Evolutionary conservation across 495 filamentous ascomycete genomes (phyloP).

Genomic region (Penicillium goetzii): DNA sequence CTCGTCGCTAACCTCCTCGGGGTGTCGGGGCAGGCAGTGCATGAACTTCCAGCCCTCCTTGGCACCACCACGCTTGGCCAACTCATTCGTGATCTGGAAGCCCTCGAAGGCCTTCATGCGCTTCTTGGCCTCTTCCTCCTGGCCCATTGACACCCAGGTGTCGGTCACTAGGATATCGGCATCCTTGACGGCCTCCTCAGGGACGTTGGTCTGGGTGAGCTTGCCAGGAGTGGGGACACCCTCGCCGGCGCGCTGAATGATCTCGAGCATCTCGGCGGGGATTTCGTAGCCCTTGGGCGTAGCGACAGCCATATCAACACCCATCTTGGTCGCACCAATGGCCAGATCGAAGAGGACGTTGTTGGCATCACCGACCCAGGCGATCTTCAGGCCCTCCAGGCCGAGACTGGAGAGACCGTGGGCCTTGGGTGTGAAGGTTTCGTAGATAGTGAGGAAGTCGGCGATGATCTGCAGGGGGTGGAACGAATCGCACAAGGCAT

Average conservation of each 20-base stretch:
- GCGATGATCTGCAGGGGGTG: constrained; percentile 93
- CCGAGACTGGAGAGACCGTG: constrained; percentile 58
- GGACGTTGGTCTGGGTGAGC: constrained; percentile 72
- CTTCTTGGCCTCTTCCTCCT: constrained; percentile 80
- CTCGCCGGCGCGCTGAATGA: constrained; percentile 65
- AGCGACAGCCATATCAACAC: constrained; percentile 81
- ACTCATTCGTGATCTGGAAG: constrained; percentile 83
- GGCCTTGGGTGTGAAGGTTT: constrained; percentile 62
- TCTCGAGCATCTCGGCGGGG: constrained; percentile 65
- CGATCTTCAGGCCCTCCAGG: constrained; percentile 81
- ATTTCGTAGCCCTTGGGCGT: constrained; percentile 84
- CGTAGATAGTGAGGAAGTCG: constrained; percentile 89
- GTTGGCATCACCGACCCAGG: constrained; percentile 96
- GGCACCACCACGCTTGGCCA: constrained; percentile 83
- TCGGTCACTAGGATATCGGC: constrained; percentile 94
- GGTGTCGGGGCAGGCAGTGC: constrained; percentile 96
- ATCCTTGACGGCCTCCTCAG: constrained; percentile 85
- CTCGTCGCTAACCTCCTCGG: constrained; percentile 90
- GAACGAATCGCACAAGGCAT: constrained; percentile 84
- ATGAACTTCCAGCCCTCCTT: constrained; percentile 95
- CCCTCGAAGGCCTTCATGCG: constrained; percentile 80
- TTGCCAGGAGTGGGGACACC: constrained; percentile 62
- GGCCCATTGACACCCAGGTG: constrained; percentile 97
- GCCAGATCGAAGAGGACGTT: constrained; percentile 95
- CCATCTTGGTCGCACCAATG: constrained; percentile 82